Evolutionary conservation across 2,329 filamentous ascomycete genomes (phyloP), one percentile per base, ranked within the genome.

Genomic region (Torrubiella hemipterigena): DNA sequence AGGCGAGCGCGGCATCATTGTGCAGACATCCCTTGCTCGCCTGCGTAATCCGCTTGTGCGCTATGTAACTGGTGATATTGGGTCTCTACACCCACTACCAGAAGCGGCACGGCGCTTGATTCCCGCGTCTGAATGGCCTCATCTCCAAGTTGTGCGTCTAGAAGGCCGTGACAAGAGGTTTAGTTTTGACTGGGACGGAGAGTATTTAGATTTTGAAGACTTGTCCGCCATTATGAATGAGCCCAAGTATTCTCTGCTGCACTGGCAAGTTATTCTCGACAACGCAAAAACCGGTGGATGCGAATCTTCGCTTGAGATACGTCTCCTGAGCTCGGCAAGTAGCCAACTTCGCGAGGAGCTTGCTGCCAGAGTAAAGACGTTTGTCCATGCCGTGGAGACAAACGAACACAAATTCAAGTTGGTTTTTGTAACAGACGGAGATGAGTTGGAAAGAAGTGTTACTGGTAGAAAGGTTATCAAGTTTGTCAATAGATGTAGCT

Each of bases 231-330:
- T 54, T 1, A 42, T 56, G 29, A 39, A 38, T 1, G 39, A 47
- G 1, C 25, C 35, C 1, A 33, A 45, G 3, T 48, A 35, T 4
- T 50, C 50, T 0, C 32, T 64, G 3, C 31, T 65, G 0, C 54
- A 65, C 23, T 65, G 58, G 56, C 60, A 65, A 35, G 40, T 62
- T 2, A 49, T 64, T 3, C 27, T 61, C 5, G 39, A 46, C n/a
- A n/a, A n/a, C n/a, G n/a, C n/a, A n/a, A n/a, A n/a, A n/a, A n/a
- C n/a, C n/a, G n/a, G n/a, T n/a, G n/a, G n/a, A n/a, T n/a, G n/a
- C n/a, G 50, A 53, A 7, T 31, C 38, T 2, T 40, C 28, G 0
- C 34, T 45, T 0, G 41, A 59, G 38, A 21, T 46, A 7, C 33
- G 49, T 6, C 17, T 58, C 33, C 32, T 59, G 11, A 27, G 42